phyloP scores from a whole-genome alignment of 768 basidiomycete species.

The Dendrothele bispora region DNA sequence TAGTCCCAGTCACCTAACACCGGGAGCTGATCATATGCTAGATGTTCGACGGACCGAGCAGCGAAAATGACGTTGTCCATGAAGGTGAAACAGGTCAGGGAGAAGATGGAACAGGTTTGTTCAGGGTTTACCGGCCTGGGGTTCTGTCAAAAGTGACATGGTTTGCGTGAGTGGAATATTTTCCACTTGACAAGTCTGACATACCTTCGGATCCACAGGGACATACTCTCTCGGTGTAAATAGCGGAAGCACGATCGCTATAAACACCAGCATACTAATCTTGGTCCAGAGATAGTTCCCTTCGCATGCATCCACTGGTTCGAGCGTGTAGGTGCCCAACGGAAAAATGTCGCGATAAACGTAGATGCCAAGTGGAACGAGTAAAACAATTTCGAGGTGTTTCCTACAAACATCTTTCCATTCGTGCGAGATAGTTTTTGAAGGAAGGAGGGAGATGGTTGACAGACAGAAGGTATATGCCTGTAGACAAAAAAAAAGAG shows the following conservation, averaged over 20 bases:
- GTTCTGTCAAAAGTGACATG: constrained; percentile 15
- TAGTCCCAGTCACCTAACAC: constrained; percentile 1
- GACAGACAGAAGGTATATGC: not conserved
- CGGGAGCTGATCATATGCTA: constrained; percentile 3
- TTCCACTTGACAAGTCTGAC: not conserved
- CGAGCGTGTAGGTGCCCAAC: constrained; percentile 39
- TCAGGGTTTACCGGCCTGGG: constrained; percentile 31
- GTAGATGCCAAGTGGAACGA: constrained; percentile 34
- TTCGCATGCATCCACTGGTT: constrained; percentile 36
- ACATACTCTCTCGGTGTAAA: constrained; percentile 43
- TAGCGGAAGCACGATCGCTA: constrained; percentile 42
- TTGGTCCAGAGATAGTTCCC: constrained; percentile 43
- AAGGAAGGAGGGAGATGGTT: not conserved
- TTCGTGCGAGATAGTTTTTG: not conserved
- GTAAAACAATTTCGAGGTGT: not conserved
- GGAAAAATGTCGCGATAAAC: constrained; percentile 46
- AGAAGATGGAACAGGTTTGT: constrained; percentile 33
- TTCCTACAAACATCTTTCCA: not conserved
- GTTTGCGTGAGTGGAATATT: not conserved
- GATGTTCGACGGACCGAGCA: constrained; percentile 1
- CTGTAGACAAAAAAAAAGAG: too few species aligned
- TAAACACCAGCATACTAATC: constrained; percentile 35
- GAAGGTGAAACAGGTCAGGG: constrained; percentile 1
- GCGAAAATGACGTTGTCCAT: not conserved
- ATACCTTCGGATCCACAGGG: constrained; percentile 41